Percentiles rank a stretch among this genome's conserved stretches.
These are phyloP conservation scores for Ceratocystis cubensis DNA, from an alignment of 2,329 filamentous ascomycete genomes.

Conservation along the genomic window DNA sequence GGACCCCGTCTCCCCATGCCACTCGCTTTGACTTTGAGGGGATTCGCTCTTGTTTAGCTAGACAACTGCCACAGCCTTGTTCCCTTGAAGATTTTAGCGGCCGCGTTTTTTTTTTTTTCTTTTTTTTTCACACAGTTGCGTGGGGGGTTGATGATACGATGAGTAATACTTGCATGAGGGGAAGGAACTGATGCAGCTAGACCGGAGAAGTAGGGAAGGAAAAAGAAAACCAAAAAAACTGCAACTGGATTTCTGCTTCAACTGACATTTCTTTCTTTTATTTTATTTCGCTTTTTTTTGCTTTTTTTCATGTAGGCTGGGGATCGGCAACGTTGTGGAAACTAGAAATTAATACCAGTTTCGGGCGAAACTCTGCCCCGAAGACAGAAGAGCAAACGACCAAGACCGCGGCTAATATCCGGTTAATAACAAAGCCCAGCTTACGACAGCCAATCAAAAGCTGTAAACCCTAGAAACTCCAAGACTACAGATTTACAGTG, in stretches of 20 bases:
- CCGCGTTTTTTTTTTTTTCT: background rate
- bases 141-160: background rate
- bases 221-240: too few species aligned
- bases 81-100: slow-evolving; percentile 3
- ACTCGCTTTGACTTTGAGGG: background rate
- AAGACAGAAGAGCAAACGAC: background rate
- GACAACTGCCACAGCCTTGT: slow-evolving; percentile 6
- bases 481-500: too few species aligned
- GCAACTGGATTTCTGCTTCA: too few species aligned
- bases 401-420: background rate
- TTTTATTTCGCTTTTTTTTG: too few species aligned
- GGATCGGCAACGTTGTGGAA: too few species aligned
- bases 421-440: background rate
- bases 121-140: background rate
- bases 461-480: too few species aligned
- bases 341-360: background rate
- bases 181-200: background rate
- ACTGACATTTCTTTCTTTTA: too few species aligned
- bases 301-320: too few species aligned
- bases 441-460: background rate
- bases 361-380: background rate
- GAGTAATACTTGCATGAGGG: too few species aligned
- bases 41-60: slow-evolving; percentile 3
- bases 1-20: background rate
- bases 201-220: too few species aligned